Conservation (phyloP, 2,329 filamentous ascomycete species). For the Cladorrhinum sp. region DNA sequence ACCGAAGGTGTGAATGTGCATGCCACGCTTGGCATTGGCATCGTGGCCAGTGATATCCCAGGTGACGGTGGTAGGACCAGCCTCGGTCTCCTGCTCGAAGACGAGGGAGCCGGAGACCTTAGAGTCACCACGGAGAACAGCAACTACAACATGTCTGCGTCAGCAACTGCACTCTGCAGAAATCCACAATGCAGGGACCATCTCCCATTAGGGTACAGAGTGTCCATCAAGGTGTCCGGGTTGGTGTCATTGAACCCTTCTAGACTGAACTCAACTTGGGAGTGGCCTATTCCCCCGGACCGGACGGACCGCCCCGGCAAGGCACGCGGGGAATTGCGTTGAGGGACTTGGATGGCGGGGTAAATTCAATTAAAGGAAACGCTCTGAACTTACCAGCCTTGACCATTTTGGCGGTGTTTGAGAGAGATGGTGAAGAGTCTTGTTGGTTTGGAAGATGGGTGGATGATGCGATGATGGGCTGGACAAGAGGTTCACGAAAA, state of each 20-base stretch:
- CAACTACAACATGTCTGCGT: slow-evolving; percentile 58
- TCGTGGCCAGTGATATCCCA: slow-evolving; percentile 94
- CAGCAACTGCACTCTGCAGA: slow-evolving; percentile 17
- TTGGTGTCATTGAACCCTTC: slow-evolving; percentile 40
- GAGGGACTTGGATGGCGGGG: slow-evolving; percentile 1
- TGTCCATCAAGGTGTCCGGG: slow-evolving; percentile 45
- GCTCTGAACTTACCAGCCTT: slow-evolving; percentile 77
- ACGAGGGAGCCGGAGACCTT: slow-evolving; percentile 90
- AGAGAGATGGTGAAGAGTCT: slow-evolving; percentile 10
- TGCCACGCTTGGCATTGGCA: slow-evolving; percentile 91
- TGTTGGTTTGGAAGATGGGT: slow-evolving; percentile 13
- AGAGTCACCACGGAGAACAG: slow-evolving; percentile 95
- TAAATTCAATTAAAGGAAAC: slow-evolving; percentile 1
- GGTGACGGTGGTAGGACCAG: slow-evolving; percentile 76
- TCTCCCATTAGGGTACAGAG: slow-evolving; percentile 15
- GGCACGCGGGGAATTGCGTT: not conserved
- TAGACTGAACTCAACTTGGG: slow-evolving; percentile 13
- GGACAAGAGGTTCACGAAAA: not conserved
- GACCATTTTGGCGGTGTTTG: slow-evolving; percentile 79
- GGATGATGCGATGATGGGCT: slow-evolving; percentile 1
- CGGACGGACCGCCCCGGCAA: slow-evolving; percentile 6
- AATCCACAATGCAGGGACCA: slow-evolving; percentile 15
- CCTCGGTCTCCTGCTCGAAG: slow-evolving; percentile 90
- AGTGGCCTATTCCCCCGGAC: slow-evolving; percentile 9
- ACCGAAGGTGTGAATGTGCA: slow-evolving; percentile 98